Evolutionary conservation across 1,284 basidiomycete species (phyloP).

Genomic region (Papiliotrema fonsecae): DNA sequence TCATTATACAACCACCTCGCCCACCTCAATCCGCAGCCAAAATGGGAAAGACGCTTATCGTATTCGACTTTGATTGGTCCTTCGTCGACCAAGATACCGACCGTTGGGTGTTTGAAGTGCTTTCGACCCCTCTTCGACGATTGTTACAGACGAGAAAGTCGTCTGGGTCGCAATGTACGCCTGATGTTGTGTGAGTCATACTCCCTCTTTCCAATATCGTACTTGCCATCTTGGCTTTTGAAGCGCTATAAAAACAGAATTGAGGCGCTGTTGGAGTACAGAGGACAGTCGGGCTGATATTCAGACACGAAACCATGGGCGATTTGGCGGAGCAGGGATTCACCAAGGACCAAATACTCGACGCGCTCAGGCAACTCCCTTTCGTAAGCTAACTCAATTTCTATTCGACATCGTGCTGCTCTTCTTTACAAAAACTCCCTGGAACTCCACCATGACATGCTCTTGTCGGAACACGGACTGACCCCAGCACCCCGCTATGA

Average conservation of each 20-base stretch:
- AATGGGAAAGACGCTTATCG: constrained; percentile 66
- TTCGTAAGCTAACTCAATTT: constrained; percentile 63
- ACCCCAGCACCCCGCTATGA: constrained; percentile 89
- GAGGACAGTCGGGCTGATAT: background rate
- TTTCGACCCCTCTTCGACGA: constrained; percentile 76
- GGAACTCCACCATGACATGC: no score
- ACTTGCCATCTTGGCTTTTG: no score
- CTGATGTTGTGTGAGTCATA: constrained; percentile 73
- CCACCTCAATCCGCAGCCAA: constrained; percentile 3
- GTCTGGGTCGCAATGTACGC: constrained; percentile 70
- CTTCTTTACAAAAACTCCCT: no score
- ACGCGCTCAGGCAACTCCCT: constrained; percentile 73
- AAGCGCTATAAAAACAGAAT: no score
- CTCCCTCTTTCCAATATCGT: background rate
- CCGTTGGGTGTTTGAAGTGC: constrained; percentile 90
- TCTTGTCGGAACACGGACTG: no score
- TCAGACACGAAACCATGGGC: constrained; percentile 66
- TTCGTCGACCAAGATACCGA: constrained; percentile 90
- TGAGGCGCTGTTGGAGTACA: background rate
- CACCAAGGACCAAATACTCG: constrained; percentile 68
- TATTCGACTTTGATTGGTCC: constrained; percentile 97
- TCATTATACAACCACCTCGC: background rate
- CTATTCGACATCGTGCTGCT: no score
- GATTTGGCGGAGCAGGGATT: constrained; percentile 65
- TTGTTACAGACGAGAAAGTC: constrained; percentile 70